Conservation (phyloP, 768 basidiomycete species). For the Coprinellus aureogranulatus region DNA sequence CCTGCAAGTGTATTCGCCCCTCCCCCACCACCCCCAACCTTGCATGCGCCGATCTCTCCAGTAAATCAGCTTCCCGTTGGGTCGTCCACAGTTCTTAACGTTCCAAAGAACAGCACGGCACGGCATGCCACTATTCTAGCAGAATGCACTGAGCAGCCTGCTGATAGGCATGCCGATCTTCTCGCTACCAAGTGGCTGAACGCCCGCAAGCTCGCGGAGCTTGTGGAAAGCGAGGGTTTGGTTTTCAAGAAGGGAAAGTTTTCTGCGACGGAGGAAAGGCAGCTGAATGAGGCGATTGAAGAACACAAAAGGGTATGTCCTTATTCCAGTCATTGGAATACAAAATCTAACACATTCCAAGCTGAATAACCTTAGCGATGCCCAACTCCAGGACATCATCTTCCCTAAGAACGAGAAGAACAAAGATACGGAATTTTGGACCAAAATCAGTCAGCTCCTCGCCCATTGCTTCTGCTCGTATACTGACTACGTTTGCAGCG, state of each 20-base stretch:
- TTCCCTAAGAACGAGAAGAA: constrained; percentile 64
- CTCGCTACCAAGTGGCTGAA: constrained; percentile 81
- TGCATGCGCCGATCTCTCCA: too few relatives aligned
- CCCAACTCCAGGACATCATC: constrained; percentile 60
- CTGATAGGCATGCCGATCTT: constrained; percentile 60
- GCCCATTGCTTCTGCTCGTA: background rate
- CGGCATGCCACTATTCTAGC: background rate
- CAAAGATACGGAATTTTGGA: constrained; percentile 72
- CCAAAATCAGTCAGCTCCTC: constrained; percentile 63
- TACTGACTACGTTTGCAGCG: constrained; percentile 40
- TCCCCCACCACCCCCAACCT: constrained; percentile 27
- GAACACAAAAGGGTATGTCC: constrained; percentile 54
- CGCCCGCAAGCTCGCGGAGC: constrained; percentile 61
- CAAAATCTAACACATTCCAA: constrained; percentile 18
- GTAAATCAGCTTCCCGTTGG: constrained; percentile 42
- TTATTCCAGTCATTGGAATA: background rate
- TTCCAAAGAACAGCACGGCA: constrained; percentile 13
- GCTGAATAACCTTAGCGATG: constrained; percentile 51
- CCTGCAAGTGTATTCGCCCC: constrained; percentile 20
- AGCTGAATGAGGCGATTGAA: constrained; percentile 63
- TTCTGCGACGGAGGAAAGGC: constrained; percentile 72
- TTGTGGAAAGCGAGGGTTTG: constrained; percentile 72
- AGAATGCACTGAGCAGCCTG: constrained; percentile 36
- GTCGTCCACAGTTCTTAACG: constrained; percentile 42
- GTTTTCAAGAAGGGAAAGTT: constrained; percentile 88